Base-by-base conservation (phyloP, 2,329 filamentous ascomycete species). In the Cladophialophora yegresii region DNA sequence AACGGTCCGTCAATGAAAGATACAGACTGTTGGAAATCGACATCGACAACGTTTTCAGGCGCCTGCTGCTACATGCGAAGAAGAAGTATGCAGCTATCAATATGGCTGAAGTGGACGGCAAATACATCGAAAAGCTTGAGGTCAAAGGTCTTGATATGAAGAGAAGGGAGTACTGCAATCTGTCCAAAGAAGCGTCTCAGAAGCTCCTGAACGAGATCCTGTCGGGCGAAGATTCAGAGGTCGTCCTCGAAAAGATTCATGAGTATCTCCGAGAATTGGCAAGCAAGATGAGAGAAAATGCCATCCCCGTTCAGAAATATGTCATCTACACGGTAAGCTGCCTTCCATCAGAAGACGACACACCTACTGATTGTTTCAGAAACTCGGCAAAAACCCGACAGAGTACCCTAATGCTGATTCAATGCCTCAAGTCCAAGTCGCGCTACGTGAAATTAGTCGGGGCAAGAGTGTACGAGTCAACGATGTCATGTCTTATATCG, bases 71-170 rank as follows among this genome's bases (percentile, higher is more conserved):
- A 13, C 95, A 98, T 74, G 93, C 95, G 32, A 99, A 99, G 84
- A 99, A 99, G 83, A 99, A 99, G 82, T 99, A 99, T 77, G 95
- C 95, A 8, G 95, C 95, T 47, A 90, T 99, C 77, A 98, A 96
- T 75, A 87, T 98, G 76, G 87, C 95, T 6, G 91, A 97, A 72
- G 84, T 90, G 23, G 90, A 96, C 72, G 93, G 92, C 71, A 96
- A 93, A 75, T 96, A 89, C 74, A 83, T 93, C 51, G 93, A 98
- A 76, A 93, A 96, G 79, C 89, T 99, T 78, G 95, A 99, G 76
- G 91, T 99, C 74, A 99, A 99, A 79, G 95, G 95, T 81, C 85
- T 99, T 54, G 95, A 99, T 74, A 99, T 99, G 95, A 92, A 89
- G 79, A 87, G 95, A 73, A 89, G 96, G 82, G 95, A 99, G 79